A percentile compares a stretch with the other conserved stretches of the same genome.
phyloP scores from a whole-genome alignment of 257 asterid species.

The Solanum chaucha region DNA sequence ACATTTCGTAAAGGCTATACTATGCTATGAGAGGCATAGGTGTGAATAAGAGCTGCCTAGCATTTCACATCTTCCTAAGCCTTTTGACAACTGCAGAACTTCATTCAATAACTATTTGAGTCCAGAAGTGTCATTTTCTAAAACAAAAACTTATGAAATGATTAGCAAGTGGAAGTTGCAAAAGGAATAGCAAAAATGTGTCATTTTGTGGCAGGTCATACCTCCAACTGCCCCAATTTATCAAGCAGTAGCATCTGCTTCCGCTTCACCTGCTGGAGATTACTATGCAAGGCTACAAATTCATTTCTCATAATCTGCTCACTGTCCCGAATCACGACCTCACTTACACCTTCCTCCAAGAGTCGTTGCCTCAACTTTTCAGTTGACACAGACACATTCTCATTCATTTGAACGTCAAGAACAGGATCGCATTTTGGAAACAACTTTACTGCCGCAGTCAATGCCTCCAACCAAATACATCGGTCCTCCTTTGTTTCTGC shows the following conservation, averaged over 20 bases:
- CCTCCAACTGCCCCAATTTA: conserved; percentile 22
- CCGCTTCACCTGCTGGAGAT: conserved; percentile 11
- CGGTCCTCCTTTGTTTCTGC: conserved; percentile 14
- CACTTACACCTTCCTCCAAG: conserved; percentile 18
- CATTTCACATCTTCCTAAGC: not conserved
- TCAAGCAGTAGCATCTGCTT: conserved; percentile 9
- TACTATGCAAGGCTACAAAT: conserved; percentile 4
- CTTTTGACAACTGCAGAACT: not conserved
- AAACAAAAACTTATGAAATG: not conserved
- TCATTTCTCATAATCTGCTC: conserved; percentile 18
- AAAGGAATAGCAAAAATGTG: not conserved
- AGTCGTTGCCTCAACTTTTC: conserved; percentile 18
- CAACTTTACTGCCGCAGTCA: conserved; percentile 7
- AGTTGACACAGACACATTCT: conserved; percentile 7
- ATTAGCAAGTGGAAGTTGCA: not conserved
- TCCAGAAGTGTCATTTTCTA: not conserved
- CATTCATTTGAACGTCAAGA: not conserved
- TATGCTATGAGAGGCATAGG: not conserved
- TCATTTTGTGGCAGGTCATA: not conserved
- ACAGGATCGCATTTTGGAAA: conserved; percentile 9
- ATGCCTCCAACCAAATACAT: conserved; percentile 15
- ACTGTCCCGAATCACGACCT: conserved; percentile 11
- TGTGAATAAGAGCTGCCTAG: not conserved
- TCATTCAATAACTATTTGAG: not conserved
- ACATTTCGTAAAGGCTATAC: not conserved